phyloP scores from a whole-genome alignment of 352 stramenopile genomes.

The Phytophthora fragariae region DNA sequence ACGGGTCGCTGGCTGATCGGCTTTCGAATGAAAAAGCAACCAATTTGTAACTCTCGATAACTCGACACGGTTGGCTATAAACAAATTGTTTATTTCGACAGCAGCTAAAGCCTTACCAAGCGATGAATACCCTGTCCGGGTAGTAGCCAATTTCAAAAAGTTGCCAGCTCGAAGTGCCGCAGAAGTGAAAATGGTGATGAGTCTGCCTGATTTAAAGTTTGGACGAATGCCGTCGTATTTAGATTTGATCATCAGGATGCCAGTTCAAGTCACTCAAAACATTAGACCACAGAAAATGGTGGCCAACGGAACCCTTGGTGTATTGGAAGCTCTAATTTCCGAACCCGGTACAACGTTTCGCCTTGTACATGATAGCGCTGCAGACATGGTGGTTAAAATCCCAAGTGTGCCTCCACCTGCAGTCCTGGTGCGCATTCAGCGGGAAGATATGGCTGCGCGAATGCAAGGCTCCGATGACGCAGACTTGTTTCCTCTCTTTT shows the following conservation, averaged over 20 bases:
- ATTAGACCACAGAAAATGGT: slow-evolving; percentile 9
- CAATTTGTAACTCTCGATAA: too few species aligned
- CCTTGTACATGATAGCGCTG: neutral
- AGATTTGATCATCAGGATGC: slow-evolving; percentile 10
- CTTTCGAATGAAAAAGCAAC: too few species aligned
- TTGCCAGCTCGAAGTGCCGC: neutral
- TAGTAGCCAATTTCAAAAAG: slow-evolving; percentile 8
- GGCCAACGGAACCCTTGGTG: slow-evolving; percentile 12
- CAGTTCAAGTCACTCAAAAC: slow-evolving; percentile 18
- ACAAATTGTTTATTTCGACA: neutral
- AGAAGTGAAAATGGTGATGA: slow-evolving; percentile 3
- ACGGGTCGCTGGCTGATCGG: too few species aligned
- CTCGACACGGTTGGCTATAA: too few species aligned
- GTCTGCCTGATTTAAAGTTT: neutral
- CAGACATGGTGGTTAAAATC: neutral
- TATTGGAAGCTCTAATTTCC: slow-evolving; percentile 16
- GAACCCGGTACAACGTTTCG: slow-evolving; percentile 5
- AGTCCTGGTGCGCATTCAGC: neutral
- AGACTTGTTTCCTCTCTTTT: slow-evolving; percentile 17
- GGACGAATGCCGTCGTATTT: slow-evolving; percentile 10
- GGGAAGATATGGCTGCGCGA: neutral
- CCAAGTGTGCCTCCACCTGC: neutral
- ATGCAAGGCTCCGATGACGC: neutral
- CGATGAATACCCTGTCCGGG: slow-evolving; percentile 1
- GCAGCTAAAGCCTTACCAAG: slow-evolving; percentile 5